Conservation (phyloP, 148 eudicot genomes). For the Gaultheria prostrata region DNA sequence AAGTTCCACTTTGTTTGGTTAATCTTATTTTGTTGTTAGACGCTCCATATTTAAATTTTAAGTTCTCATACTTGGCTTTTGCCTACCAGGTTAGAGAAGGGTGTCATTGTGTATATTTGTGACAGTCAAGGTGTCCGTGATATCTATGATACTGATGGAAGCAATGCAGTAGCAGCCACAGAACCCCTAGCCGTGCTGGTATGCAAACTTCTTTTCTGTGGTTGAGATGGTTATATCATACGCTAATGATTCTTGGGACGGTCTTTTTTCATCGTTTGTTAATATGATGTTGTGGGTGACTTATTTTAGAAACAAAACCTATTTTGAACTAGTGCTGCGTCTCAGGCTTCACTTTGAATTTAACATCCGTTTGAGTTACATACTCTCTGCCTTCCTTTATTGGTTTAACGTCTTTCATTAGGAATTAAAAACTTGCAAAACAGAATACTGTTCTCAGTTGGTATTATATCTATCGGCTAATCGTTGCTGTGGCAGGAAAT, state of each 20-base stretch:
- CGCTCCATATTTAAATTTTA: background rate
- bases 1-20: background rate
- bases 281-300: background rate
- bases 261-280: background rate
- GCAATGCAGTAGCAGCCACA: slow-evolving; percentile 71
- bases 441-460: background rate
- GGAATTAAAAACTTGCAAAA: background rate
- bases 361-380: background rate
- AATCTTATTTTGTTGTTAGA: background rate
- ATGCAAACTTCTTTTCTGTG: slow-evolving; percentile 21
- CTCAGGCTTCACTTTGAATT: background rate
- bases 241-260: background rate
- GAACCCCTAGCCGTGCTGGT: slow-evolving; percentile 97
- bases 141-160: slow-evolving; percentile 95
- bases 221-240: background rate
- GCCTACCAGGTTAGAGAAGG: slow-evolving; percentile 80
- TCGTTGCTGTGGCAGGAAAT: background rate
- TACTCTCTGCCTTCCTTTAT: background rate
- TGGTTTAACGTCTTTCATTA: slow-evolving; percentile 1
- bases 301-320: background rate
- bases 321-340: background rate
- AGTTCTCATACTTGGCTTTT: slow-evolving; percentile 17
- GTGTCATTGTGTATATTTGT: slow-evolving; percentile 93
- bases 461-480: background rate
- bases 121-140: slow-evolving; percentile 96